phyloP scores from a whole-genome alignment of 2,329 filamentous ascomycete species.

The Hyphodiscus sp. region DNA sequence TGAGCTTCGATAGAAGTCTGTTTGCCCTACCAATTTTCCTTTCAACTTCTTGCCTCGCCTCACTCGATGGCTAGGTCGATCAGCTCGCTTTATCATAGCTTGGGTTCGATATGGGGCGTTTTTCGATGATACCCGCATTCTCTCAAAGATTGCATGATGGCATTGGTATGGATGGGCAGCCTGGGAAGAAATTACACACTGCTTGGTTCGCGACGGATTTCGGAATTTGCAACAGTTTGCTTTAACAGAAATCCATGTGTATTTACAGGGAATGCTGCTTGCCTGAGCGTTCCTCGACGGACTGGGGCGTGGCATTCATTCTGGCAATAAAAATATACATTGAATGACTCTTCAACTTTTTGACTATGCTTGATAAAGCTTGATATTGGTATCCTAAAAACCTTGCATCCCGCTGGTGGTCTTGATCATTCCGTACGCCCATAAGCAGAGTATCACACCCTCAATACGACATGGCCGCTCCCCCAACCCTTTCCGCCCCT shows the following conservation, averaged over 20 bases:
- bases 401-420: too few species aligned
- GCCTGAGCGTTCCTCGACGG: constrained; percentile 16
- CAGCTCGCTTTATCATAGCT: constrained; percentile 15
- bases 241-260: constrained; percentile 14
- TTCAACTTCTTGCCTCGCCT: constrained; percentile 27
- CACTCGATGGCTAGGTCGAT: constrained; percentile 23
- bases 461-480: too few species aligned
- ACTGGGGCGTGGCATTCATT: constrained; percentile 16
- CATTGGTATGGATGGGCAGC: constrained; percentile 8
- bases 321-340: constrained; percentile 15
- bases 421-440: too few species aligned
- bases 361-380: background rate
- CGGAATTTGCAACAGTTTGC: constrained; percentile 11
- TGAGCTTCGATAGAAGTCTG: constrained; percentile 28
- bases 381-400: background rate
- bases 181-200: constrained; percentile 1
- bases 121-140: constrained; percentile 32
- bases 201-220: constrained; percentile 10
- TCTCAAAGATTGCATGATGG: constrained; percentile 26
- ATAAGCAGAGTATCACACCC: too few species aligned
- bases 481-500: background rate
- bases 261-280: constrained; percentile 9
- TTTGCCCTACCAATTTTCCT: constrained; percentile 14
- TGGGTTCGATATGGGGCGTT: constrained; percentile 26
- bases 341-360: background rate